Conservation (phyloP, 371 early-diverging fungal genomes). For the Spraguea lophii region DNA sequence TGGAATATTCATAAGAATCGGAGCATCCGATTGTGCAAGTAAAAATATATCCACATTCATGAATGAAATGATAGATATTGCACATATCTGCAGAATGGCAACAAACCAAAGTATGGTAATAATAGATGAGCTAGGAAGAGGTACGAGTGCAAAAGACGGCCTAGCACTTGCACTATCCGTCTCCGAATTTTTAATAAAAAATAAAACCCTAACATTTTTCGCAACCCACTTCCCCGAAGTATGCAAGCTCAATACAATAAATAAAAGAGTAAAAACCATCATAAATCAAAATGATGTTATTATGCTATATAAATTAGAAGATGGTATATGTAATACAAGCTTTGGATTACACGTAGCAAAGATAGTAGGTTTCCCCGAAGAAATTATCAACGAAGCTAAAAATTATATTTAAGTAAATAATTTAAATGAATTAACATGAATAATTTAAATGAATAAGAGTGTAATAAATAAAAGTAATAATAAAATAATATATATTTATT, state of each 20-base stretch:
- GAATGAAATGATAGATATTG: slow-evolving; percentile 67
- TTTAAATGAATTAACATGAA: neutral
- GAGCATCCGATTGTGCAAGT: slow-evolving; percentile 79
- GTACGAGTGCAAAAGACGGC: slow-evolving; percentile 91
- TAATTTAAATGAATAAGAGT: too few relatives aligned
- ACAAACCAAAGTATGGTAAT: slow-evolving; percentile 60
- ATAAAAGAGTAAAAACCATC: slow-evolving; percentile 33
- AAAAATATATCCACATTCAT: slow-evolving; percentile 64
- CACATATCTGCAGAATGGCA: slow-evolving; percentile 57
- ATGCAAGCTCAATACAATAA: slow-evolving; percentile 53
- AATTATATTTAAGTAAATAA: slow-evolving; percentile 6
- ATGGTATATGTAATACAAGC: slow-evolving; percentile 71
- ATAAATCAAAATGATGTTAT: slow-evolving; percentile 11
- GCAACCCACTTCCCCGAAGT: slow-evolving; percentile 93
- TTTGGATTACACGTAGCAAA: slow-evolving; percentile 95
- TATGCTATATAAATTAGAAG: slow-evolving; percentile 40
- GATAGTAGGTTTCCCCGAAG: slow-evolving; percentile 66
- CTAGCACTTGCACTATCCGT: slow-evolving; percentile 85
- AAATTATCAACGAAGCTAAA: slow-evolving; percentile 32
- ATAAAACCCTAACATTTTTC: slow-evolving; percentile 60
- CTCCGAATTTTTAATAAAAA: slow-evolving; percentile 56
- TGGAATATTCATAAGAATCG: slow-evolving; percentile 68
- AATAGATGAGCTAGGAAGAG: slow-evolving; percentile 84
- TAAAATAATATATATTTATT: too few relatives aligned
- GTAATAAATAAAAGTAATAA: too few relatives aligned